Base-by-base conservation (phyloP, 1,284 basidiomycete genomes). In the Irpex sp. region DNA sequence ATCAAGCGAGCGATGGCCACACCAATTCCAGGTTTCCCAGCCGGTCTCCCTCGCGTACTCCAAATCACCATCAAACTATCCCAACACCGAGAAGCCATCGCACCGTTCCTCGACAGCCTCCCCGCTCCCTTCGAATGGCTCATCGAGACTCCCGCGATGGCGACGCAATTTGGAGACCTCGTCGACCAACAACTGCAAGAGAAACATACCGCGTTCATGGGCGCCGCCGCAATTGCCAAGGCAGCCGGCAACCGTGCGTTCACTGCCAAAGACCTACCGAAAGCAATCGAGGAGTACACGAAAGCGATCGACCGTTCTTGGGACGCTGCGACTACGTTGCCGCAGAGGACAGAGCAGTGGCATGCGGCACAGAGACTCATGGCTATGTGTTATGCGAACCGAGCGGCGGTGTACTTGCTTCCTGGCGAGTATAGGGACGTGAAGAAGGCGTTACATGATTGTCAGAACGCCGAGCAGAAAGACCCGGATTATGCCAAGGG, bases 31-130 rank as follows among this genome's bases (percentile, higher is more conserved):
- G 52, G 52, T 14, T 28, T 54, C 33, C 18, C 14, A 10, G 12
- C 52, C 12, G 19, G 28, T 14, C 28, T 54, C 12, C 52, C 52
- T 14, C 52, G 52, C 10, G 14, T 28, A 14, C 52, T 54, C n/a
- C 52, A 54, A 14, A 54, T 54, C 2, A 54, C 52, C 33, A 36
- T 54, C 23, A 54, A 54, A 14, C 21, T 54, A 12, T 18, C 28
- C 1, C 52, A 37, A n/a, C 56, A 42, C 14, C 21, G 35, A 8
- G 35, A 37, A 9, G 60, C 61, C 10, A 56, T 74, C 35, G 64
- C 63, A 48, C 69, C 70, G n/a, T 75, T 74, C 62, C 65, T 74
- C 21, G 67, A 74, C 59, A 68, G 72, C 5, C 68, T 74, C n/a
- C 72, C 73, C 1, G 45, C 65, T 1, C 67, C 69, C 18, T 73